Conservation (phyloP, 2,329 filamentous ascomycete species). For the Gaeumannomyces tritici region DNA sequence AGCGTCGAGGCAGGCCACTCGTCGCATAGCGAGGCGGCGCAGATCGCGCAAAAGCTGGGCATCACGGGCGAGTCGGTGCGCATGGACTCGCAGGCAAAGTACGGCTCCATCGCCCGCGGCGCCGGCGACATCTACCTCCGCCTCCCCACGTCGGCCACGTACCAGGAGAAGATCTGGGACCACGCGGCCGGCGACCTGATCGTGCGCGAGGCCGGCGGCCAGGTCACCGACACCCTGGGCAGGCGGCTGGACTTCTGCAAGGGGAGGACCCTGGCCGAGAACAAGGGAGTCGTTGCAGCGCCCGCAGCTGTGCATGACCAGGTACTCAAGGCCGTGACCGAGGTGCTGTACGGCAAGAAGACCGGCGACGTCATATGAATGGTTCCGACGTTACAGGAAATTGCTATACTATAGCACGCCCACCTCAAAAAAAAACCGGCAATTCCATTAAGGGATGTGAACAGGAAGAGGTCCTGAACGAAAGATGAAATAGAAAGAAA, state of each 20-base stretch:
- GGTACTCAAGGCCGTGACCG: slow-evolving; percentile 74
- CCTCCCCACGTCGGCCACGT: slow-evolving; percentile 68
- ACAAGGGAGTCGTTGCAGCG: slow-evolving; percentile 90
- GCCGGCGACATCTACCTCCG: slow-evolving; percentile 92
- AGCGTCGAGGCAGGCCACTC: slow-evolving; percentile 91
- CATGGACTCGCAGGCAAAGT: slow-evolving; percentile 98
- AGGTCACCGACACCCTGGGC: slow-evolving; percentile 83
- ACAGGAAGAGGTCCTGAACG: too few relatives aligned
- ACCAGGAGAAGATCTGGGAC: slow-evolving; percentile 99
- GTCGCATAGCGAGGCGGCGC: slow-evolving; percentile 76
- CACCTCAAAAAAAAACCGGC: too few relatives aligned
- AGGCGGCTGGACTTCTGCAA: slow-evolving; percentile 77
- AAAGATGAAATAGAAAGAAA: too few relatives aligned
- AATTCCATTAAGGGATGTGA: too few relatives aligned
- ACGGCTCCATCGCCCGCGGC: slow-evolving; percentile 87
- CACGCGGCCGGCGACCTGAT: slow-evolving; percentile 93
- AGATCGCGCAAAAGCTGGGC: slow-evolving; percentile 74
- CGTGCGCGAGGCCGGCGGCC: slow-evolving; percentile 84
- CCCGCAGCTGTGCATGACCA: slow-evolving; percentile 64
- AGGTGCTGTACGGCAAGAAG: slow-evolving; percentile 46
- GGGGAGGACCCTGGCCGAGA: slow-evolving; percentile 76
- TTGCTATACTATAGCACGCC: too few relatives aligned
- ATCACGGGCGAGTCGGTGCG: slow-evolving; percentile 85
- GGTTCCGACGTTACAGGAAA: neutral
- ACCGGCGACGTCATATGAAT: neutral